Conservation (phyloP, 257 asterid species). For the Solanum paucissectum region DNA sequence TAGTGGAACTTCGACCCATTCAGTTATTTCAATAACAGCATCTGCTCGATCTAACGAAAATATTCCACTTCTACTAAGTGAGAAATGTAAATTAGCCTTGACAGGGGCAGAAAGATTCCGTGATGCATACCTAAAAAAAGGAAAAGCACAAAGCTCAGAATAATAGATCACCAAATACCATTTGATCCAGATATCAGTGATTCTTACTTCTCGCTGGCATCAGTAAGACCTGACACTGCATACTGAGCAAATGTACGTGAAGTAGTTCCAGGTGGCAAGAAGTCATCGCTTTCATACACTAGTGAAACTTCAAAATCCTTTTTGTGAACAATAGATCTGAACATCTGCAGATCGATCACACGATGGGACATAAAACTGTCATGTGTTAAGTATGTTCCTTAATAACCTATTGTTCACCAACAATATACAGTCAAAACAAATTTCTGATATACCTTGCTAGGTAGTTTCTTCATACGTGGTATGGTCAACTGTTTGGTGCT, state of each 20-base stretch:
- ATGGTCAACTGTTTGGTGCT: constrained; percentile 70
- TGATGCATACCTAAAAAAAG: constrained; percentile 58
- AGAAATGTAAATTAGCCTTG: constrained; percentile 89
- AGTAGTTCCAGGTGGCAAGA: constrained; percentile 64
- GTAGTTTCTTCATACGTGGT: constrained; percentile 90
- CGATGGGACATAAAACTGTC: neutral
- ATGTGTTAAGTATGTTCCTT: neutral
- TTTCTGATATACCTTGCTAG: constrained; percentile 63
- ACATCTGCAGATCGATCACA: constrained; percentile 44
- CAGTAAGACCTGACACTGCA: constrained; percentile 78
- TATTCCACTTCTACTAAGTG: constrained; percentile 91
- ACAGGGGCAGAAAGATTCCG: constrained; percentile 89
- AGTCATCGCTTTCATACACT: constrained; percentile 71
- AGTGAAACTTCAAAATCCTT: constrained; percentile 91
- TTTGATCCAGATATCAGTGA: constrained; percentile 3
- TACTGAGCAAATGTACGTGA: constrained; percentile 67
- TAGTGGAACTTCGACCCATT: constrained; percentile 94
- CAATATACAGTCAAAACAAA: neutral
- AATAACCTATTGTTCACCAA: neutral
- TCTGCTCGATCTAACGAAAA: constrained; percentile 84
- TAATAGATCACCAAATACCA: neutral
- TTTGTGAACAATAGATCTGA: constrained; percentile 77
- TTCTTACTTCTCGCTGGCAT: constrained; percentile 69
- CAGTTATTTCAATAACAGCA: constrained; percentile 86
- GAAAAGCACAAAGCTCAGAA: constrained; percentile 7